Evolutionary conservation across 225 moss, liverwort and hornwort genomes (phyloP), one percentile per base, ranked within the genome.

Genomic region (Thuidium tamariscinum): DNA sequence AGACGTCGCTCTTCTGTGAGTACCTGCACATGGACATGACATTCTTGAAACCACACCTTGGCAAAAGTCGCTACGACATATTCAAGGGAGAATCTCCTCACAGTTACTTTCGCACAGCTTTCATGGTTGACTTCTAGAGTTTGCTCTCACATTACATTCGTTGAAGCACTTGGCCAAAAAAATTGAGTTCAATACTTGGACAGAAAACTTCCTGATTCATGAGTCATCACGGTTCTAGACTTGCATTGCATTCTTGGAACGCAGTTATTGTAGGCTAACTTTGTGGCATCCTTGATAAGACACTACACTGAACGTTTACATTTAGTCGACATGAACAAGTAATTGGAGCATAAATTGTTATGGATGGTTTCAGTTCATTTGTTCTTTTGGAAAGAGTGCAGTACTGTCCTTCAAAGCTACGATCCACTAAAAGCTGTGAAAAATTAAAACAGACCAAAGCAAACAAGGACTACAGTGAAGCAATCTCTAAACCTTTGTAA

Each of bases 1-100:
- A 97, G 2, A 97, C 93, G 69, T 97, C 97, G 36, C 92, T 93
- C 88, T 92, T 96, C 14, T 94, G 91, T 23, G 96, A 96, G 88
- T 94, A 95, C 39, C 94, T 88, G 89, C 51, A 13, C 64, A 73
- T 37, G 36, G 23, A 77, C 23, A 56, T 54, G 3, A 55, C 55
- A 26, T 25, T 77, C 55, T 77, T 23, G 25, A 16, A 16, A 37
- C 17, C 37, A 77, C 37, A 37, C 6, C 25, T 37, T 10, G 55
- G 37, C 37, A 10, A 16, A 15, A 36, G 36, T 26, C 6, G 55
- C 26, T 37, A 55, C 16, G 16, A 37, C 5, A n/a, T 5, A 75
- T 16, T 36, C 55, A 55, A 76, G 23, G 14, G 16, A 36, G 55
- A 76, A 17, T 20, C 78, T 57, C 39, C 57, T 27, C 16, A 84